Evolutionary conservation across 2,329 filamentous ascomycete species (phyloP), one percentile per base, ranked within the genome.

Genomic region (Calonectria pseudoturangicola): DNA sequence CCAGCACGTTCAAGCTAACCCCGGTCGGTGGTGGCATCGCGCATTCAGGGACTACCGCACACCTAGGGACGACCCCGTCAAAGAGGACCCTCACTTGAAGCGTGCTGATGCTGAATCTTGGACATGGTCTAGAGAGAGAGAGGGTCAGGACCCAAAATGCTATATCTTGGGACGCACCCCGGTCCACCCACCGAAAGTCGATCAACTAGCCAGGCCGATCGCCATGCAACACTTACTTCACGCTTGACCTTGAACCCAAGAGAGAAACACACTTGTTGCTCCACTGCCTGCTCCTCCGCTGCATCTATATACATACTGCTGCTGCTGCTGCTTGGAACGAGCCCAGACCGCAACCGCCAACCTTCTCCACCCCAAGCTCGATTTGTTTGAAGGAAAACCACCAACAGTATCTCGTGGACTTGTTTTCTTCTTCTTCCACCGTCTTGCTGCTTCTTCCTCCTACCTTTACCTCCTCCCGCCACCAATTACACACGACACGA

Each of bases 161-260:
- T 72, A 72, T 72, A 72, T 70, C 70, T 72, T 72, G 48, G 33
- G 66, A 71, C 69, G 63, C 63, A 71, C 71, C 71, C 71, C 63
- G 71, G 71, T 73, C 71, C 41, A 63, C 68, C 66, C 71, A 70
- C 60, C 28, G 8, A 62, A 65, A 43, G 76, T 75, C 77, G 76
- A 79, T 79, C 77, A 79, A 65, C 70, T 79, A 72, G 68, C 69
- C 79, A 72, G 74, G 72, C 60, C 73, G 78, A 79, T 79, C 77
- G 76, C 76, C 69, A 79, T 79, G 76, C 78, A 79, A 79, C 77
- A 79, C 77, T 77, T 78, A 75, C 75, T 75, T 74, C 67, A 73
- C 75, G 71, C 65, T 67, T 67, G 65, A 67, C 65, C 50, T 71
- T 67, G 63, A 64, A 70, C 60, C 41, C 65, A 51, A 63, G 62